phyloP scores from a whole-genome alignment of 441 rosid genomes.

The Erysimum pusillum region DNA sequence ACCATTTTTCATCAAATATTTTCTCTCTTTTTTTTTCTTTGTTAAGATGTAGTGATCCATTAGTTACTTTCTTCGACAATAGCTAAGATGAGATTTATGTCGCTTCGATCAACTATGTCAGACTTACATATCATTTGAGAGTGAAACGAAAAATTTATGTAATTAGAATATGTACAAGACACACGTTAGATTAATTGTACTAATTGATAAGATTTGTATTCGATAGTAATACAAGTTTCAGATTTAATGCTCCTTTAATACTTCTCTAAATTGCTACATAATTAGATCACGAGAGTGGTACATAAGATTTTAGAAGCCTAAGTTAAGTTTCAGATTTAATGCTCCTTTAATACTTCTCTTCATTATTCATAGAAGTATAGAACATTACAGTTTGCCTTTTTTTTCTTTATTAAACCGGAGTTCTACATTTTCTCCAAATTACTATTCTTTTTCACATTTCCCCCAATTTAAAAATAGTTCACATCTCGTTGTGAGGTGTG shows the following conservation, averaged over 20 bases:
- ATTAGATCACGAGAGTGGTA: background rate
- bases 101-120: background rate
- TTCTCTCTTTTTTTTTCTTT: slow-evolving; percentile 1
- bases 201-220: background rate
- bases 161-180: background rate
- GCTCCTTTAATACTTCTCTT: too few species aligned
- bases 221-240: background rate
- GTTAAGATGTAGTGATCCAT: slow-evolving; percentile 6
- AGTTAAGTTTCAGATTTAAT: too few species aligned
- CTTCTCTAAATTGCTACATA: background rate
- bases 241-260: background rate
- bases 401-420: background rate
- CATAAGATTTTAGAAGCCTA: background rate
- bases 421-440: background rate
- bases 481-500: background rate
- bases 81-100: background rate
- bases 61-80: background rate
- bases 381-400: background rate
- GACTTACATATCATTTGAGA: background rate
- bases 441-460: background rate
- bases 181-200: background rate
- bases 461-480: background rate
- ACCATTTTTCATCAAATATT: slow-evolving; percentile 10
- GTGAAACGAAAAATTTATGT: background rate
- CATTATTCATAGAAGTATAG: background rate